Evolutionary conservation across 495 filamentous ascomycete species (phyloP).

Genomic region (Antarctomyces pellizariae): DNA sequence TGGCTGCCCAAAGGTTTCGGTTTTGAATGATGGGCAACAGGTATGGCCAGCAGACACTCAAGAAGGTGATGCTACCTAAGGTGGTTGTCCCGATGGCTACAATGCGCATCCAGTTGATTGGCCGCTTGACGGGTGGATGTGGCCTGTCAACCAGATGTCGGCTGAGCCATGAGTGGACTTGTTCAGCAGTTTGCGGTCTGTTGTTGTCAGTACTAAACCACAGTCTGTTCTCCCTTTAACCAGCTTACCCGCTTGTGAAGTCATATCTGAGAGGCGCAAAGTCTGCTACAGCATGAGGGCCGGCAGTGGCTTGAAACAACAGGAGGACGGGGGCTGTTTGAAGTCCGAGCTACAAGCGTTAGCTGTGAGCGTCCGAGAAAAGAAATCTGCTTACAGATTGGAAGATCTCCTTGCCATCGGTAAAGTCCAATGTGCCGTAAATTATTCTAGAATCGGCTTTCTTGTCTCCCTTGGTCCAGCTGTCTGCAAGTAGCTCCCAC

Average conservation of each 20-base stretch:
- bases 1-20: conserved; percentile 78
- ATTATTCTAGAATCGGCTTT: conserved; percentile 44
- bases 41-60: conserved; percentile 60
- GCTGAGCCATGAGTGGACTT: conserved; percentile 53
- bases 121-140: conserved; percentile 53
- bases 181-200: conserved; percentile 53
- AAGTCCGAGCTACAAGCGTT: conserved; percentile 44
- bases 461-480: conserved; percentile 70
- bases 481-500: conserved; percentile 70
- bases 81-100: conserved; percentile 38
- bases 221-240: background rate
- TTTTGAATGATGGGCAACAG: conserved; percentile 72
- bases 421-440: conserved; percentile 76
- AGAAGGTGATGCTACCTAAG: conserved; percentile 39
- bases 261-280: conserved; percentile 59
- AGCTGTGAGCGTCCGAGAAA: conserved; percentile 3
- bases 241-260: conserved; percentile 52
- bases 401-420: conserved; percentile 64
- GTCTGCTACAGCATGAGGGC: conserved; percentile 54
- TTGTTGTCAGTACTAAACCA: conserved; percentile 1
- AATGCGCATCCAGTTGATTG: conserved; percentile 67
- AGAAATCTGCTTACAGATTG: conserved; percentile 43
- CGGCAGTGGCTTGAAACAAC: conserved; percentile 67
- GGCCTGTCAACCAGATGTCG: conserved; percentile 54
- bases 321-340: conserved; percentile 86